A percentile compares a stretch with the other conserved stretches of the same genome.
Conservation (phyloP, 768 basidiomycete species). For the Crucibulum laeve region DNA sequence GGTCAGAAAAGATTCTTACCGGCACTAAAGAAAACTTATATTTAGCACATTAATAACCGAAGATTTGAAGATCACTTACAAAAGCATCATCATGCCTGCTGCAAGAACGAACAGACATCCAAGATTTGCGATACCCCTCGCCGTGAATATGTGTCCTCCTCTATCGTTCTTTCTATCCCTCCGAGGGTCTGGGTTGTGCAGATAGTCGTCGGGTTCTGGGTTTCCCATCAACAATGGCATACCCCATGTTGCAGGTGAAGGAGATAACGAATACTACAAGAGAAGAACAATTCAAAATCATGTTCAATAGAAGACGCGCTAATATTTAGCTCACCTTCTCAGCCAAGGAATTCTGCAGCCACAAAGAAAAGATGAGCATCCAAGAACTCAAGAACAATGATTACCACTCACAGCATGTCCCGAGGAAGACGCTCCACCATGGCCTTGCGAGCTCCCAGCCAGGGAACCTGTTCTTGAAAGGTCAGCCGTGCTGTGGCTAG, state of each 20-base stretch:
- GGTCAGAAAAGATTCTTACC: slow-evolving; percentile 25
- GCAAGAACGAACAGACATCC: slow-evolving; percentile 51
- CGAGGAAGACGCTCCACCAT: too few species aligned
- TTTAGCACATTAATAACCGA: neutral
- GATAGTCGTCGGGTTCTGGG: slow-evolving; percentile 46
- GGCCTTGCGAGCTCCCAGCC: too few species aligned
- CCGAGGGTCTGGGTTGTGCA: slow-evolving; percentile 53
- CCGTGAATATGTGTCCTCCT: slow-evolving; percentile 52
- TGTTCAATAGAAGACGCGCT: too few species aligned
- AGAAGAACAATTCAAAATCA: too few species aligned
- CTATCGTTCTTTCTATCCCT: slow-evolving; percentile 43
- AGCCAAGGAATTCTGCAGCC: too few species aligned
- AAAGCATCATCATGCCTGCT: slow-evolving; percentile 33
- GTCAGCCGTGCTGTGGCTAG: too few species aligned
- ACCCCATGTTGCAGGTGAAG: slow-evolving; percentile 41
- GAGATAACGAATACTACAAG: slow-evolving; percentile 24
- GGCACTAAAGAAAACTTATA: slow-evolving; percentile 19
- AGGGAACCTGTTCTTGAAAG: too few species aligned
- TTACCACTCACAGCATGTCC: too few species aligned
- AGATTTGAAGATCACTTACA: slow-evolving; percentile 29
- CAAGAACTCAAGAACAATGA: too few species aligned
- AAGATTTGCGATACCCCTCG: slow-evolving; percentile 53
- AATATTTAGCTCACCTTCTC: too few species aligned
- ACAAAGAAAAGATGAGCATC: too few species aligned
- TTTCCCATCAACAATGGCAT: slow-evolving; percentile 27